phyloP scores from a whole-genome alignment of 148 eudicot species.

The Camellia japonica region DNA sequence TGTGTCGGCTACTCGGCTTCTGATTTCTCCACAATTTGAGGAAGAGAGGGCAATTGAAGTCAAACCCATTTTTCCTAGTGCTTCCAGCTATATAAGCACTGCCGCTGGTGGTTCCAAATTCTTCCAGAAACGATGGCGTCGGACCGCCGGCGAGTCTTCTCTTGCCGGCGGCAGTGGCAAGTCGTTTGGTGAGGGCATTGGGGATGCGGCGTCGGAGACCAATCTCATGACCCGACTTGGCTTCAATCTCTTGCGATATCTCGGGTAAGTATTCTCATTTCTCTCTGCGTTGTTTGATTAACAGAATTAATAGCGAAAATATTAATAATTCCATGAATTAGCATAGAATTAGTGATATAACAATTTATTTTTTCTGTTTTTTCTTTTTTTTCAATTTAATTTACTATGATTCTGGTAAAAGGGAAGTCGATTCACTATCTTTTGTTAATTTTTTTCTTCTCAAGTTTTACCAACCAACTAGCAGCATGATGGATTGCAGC shows the following conservation, averaged over 20 bases:
- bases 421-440: background rate
- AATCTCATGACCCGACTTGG: constrained; percentile 15
- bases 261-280: constrained; percentile 6
- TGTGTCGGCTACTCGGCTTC: background rate
- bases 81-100: background rate
- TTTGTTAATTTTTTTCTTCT: background rate
- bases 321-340: no score
- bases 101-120: background rate
- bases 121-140: constrained; percentile 14
- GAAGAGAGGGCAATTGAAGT: background rate
- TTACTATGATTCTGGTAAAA: no score
- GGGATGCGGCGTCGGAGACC: constrained; percentile 4
- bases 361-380: no score
- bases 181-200: constrained; percentile 1
- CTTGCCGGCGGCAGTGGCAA: background rate
- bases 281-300: background rate
- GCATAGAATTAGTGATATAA: no score
- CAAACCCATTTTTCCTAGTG: background rate
- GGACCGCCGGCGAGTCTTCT: background rate
- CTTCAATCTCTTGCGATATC: constrained; percentile 14
- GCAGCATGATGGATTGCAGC: background rate
- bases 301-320: no score
- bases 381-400: no score
- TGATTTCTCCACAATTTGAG: background rate
- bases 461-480: background rate